Evolutionary conservation across 805 yeast species (phyloP).

Genomic region (Hanseniaspora taiwanica): DNA sequence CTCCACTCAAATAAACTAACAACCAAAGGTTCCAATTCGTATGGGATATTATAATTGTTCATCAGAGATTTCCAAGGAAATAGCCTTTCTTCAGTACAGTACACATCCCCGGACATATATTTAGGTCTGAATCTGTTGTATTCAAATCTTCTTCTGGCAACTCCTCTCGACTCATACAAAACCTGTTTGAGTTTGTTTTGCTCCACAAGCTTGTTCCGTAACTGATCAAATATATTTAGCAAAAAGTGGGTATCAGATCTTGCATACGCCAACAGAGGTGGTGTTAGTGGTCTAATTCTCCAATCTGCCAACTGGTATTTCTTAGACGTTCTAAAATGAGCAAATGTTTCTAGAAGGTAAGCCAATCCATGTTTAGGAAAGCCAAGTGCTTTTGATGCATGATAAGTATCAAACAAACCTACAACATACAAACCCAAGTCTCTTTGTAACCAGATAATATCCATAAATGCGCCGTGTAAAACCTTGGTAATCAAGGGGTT

Average conservation of each 20-base stretch:
- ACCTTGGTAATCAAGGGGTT: constrained; percentile 75
- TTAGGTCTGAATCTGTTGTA: constrained; percentile 50
- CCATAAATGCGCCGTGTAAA: constrained; percentile 95
- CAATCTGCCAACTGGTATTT: constrained; percentile 95
- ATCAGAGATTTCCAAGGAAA: constrained; percentile 60
- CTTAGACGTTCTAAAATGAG: constrained; percentile 77
- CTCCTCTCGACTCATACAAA: constrained; percentile 59
- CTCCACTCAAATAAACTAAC: constrained; percentile 69
- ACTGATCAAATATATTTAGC: constrained; percentile 61
- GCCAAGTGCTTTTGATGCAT: constrained; percentile 71
- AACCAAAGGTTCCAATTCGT: constrained; percentile 39
- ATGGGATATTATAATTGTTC: constrained; percentile 50
- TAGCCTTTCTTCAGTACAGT: constrained; percentile 37
- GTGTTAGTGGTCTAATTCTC: constrained; percentile 77
- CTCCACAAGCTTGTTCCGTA: constrained; percentile 49
- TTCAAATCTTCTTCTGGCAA: constrained; percentile 73
- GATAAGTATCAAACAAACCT: constrained; percentile 81
- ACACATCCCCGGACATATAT: constrained; percentile 22
- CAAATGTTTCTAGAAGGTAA: constrained; percentile 64
- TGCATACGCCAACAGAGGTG: constrained; percentile 73
- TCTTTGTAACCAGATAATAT: constrained; percentile 91
- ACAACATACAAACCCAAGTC: constrained; percentile 89
- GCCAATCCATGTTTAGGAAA: constrained; percentile 78
- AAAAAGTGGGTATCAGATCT: constrained; percentile 91
- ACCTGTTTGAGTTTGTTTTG: constrained; percentile 44